Percentiles rank a stretch among this genome's conserved stretches.
These are phyloP conservation scores for Heliamphora pulchella DNA, from an alignment of 179 eudicot genomes.

Conservation along the genomic window DNA sequence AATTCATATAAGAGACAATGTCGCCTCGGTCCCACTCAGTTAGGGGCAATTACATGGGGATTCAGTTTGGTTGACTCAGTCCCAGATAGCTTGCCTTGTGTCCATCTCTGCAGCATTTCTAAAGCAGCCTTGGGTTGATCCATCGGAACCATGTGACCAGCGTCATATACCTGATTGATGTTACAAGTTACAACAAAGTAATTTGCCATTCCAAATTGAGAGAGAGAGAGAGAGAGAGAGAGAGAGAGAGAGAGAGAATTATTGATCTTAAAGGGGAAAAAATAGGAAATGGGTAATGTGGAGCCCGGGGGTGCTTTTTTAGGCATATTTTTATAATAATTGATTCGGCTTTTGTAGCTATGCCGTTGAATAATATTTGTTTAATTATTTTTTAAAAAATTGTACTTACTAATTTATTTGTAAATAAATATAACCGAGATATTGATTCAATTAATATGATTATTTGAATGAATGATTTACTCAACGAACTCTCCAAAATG, in stretches of 20 bases:
- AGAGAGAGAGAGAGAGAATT: slow-evolving; percentile 11
- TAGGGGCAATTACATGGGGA: slow-evolving; percentile 3
- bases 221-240: not conserved
- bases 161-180: slow-evolving; percentile 26
- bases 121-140: slow-evolving; percentile 43
- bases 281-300: too few relatives aligned
- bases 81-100: slow-evolving; percentile 20
- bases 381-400: too few relatives aligned
- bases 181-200: not conserved
- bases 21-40: not conserved
- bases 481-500: too few relatives aligned
- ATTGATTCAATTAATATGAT: too few relatives aligned
- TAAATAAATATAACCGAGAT: too few relatives aligned
- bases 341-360: too few relatives aligned
- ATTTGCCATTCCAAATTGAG: not conserved
- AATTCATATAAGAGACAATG: not conserved
- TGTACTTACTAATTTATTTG: too few relatives aligned
- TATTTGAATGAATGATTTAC: too few relatives aligned
- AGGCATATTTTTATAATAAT: too few relatives aligned
- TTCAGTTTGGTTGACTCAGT: not conserved
- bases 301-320: too few relatives aligned
- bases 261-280: too few relatives aligned
- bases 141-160: slow-evolving; percentile 54
- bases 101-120: slow-evolving; percentile 44
- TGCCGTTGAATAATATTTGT: too few relatives aligned